Conservation (phyloP, 1,139 yeast species). For the Insectozyma bohioensis region DNA sequence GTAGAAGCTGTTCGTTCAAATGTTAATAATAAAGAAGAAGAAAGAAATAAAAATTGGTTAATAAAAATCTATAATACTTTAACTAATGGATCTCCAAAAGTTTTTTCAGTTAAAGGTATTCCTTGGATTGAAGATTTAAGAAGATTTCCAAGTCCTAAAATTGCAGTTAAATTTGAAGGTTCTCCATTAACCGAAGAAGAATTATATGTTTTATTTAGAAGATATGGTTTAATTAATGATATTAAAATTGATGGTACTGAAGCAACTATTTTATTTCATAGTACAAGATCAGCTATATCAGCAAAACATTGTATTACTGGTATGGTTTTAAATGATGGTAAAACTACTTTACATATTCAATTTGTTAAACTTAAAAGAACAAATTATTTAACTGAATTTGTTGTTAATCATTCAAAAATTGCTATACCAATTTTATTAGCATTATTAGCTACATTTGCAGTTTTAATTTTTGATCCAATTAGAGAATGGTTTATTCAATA, state of each 20-base stretch:
- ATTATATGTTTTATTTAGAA: constrained; percentile 73
- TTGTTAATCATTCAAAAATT: constrained; percentile 78
- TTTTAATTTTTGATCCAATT: constrained; percentile 87
- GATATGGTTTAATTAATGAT: constrained; percentile 83
- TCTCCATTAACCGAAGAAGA: constrained; percentile 77
- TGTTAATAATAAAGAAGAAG: constrained; percentile 31
- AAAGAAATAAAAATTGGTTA: constrained; percentile 27
- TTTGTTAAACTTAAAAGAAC: constrained; percentile 58
- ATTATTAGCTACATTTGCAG: constrained; percentile 69
- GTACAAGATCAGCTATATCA: constrained; percentile 68
- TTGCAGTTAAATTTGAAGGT: constrained; percentile 76
- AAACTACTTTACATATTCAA: constrained; percentile 68
- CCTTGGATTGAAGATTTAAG: constrained; percentile 97
- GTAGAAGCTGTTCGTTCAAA: constrained; percentile 51
- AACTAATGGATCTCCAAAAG: constrained; percentile 37
- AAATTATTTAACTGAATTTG: constrained; percentile 53
- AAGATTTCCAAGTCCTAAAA: constrained; percentile 63
- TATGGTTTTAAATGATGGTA: constrained; percentile 48
- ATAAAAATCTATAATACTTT: constrained; percentile 17
- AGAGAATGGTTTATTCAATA: constrained; percentile 77
- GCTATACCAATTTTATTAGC: constrained; percentile 60
- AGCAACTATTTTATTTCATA: constrained; percentile 54
- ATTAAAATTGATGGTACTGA: constrained; percentile 35
- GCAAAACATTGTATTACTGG: constrained; percentile 95
- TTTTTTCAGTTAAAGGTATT: constrained; percentile 77